Evolutionary conservation across 2,329 filamentous ascomycete species (phyloP).

Genomic region (Dothideomycetidae sp.): DNA sequence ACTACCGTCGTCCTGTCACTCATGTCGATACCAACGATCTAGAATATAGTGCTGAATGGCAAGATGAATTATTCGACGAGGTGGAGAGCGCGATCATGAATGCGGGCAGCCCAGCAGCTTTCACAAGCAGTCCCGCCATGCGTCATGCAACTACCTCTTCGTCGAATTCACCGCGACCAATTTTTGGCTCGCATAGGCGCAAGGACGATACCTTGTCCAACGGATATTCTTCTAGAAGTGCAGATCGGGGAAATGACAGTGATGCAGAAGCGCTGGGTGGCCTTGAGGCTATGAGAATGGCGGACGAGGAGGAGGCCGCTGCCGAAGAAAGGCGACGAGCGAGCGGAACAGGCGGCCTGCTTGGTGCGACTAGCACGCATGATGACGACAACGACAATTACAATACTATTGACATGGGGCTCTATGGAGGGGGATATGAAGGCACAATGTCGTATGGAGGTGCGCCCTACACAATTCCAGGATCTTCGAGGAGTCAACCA

Average conservation of each 20-base stretch:
- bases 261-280: constrained; percentile 80
- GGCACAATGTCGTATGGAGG: constrained; percentile 47
- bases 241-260: constrained; percentile 49
- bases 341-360: constrained; percentile 41
- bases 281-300: constrained; percentile 67
- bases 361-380: constrained; percentile 32
- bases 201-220: constrained; percentile 22
- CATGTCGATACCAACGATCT: constrained; percentile 14
- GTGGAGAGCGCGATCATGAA: constrained; percentile 40
- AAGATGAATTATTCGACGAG: constrained; percentile 44
- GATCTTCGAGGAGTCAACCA: constrained; percentile 22
- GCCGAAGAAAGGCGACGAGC: constrained; percentile 41
- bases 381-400: constrained; percentile 53
- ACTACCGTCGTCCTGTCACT: constrained; percentile 24
- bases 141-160: background rate
- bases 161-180: constrained; percentile 13
- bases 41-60: constrained; percentile 23
- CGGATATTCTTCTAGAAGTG: constrained; percentile 29
- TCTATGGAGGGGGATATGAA: constrained; percentile 59
- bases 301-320: constrained; percentile 59
- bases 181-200: constrained; percentile 12
- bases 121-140: constrained; percentile 8
- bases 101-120: constrained; percentile 14
- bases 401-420: constrained; percentile 52
- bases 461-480: constrained; percentile 30